Conservation (phyloP, 2,329 filamentous ascomycete genomes). For the Penicillium sp. region DNA sequence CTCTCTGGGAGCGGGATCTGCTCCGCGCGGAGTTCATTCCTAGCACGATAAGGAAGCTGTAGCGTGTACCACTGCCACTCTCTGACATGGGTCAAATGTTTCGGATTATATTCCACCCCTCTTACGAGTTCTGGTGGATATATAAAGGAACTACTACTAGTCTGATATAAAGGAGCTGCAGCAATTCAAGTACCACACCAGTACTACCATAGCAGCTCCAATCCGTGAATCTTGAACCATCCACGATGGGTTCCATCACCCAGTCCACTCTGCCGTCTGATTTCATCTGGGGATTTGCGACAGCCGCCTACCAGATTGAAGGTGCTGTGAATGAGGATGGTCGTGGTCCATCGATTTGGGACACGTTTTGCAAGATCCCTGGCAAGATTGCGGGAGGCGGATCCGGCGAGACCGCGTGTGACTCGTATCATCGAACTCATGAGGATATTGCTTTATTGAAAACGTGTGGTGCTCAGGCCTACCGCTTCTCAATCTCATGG, state of each 20-base stretch:
- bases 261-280: conserved; percentile 61
- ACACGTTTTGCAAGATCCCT: conserved; percentile 79
- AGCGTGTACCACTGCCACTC: no score
- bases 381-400: conserved; percentile 82
- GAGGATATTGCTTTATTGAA: conserved; percentile 81
- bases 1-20: conserved; percentile 24
- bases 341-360: conserved; percentile 83
- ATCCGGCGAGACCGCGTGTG: conserved; percentile 78
- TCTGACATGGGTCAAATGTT: not conserved
- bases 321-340: conserved; percentile 75
- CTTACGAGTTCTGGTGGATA: not conserved
- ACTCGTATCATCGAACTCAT: conserved; percentile 79
- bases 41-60: conserved; percentile 30
- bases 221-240: no score
- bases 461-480: conserved; percentile 71
- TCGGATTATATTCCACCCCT: not conserved
- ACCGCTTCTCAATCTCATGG: conserved; percentile 85
- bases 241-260: conserved; percentile 32
- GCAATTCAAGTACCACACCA: no score
- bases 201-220: no score
- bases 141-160: not conserved
- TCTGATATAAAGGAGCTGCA: not conserved
- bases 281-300: conserved; percentile 81
- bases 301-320: conserved; percentile 85
- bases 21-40: conserved; percentile 31